Base-by-base conservation (phyloP, 1,284 basidiomycete species). In the Phylloporus gajari region DNA sequence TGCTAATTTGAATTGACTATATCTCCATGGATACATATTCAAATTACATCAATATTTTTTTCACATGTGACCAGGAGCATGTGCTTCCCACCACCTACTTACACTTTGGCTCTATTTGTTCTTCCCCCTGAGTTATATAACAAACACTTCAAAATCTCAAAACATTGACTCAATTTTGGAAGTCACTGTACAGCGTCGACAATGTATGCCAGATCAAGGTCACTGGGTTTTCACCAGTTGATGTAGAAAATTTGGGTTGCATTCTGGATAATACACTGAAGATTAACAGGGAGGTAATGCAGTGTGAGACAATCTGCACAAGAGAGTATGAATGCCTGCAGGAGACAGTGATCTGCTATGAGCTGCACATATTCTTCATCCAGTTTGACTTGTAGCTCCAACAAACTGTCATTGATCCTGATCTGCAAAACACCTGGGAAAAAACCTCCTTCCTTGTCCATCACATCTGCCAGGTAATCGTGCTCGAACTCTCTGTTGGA, bases 201-300 rank as follows among this genome's bases (percentile, higher is more conserved):
- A 76, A 99, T 94, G 76, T 97, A 95, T 0, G 88, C 87, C 0
- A 98, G 98, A 63, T 96, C 93, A 30, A 99, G 90, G 82, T 99
- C 97, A 78, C 93, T 96, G 0, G 97, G 95, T 79, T 98, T 96
- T 73, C 97, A 91, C 30, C 91, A 89, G 84, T 99, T 97, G 77
- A 99, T 97, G 76, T 97, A 95, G 92, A 99, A 99, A 82, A 98
- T 97, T 79, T 99, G 98, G 59, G 93, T 91, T 0, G 97, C 95
- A 80, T 99, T 99, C 80, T 98, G 95, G 58, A 98, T 91, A 76
- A 99, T 96, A 72, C 97, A 97, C 48, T 93, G 90, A 11, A 99
- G 91, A 80, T 99, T 99, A 85, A 97, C 96, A 3, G 97, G 97
- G 30, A 98, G 90, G 74, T 93, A 94, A 73, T 94, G 93, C 1